A percentile compares a stretch with the other conserved stretches of the same genome.
Conservation (phyloP, 306 rosid genomes). For the Pyrus bretschneideri region DNA sequence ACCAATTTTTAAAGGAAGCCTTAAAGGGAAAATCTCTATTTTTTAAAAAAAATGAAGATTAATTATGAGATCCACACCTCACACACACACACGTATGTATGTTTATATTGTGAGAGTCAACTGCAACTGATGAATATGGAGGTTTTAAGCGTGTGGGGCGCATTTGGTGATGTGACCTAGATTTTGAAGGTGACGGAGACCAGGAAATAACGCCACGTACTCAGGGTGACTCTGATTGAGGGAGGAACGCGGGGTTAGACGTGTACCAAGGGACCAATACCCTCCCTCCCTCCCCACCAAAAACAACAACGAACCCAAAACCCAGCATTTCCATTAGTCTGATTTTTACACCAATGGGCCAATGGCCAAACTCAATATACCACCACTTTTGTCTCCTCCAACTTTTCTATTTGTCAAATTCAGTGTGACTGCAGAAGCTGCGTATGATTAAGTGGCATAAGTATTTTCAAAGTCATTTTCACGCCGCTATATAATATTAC, state of each 20-base stretch:
- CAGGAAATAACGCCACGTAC: conserved; percentile 53
- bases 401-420: background rate
- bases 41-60: too few relatives aligned
- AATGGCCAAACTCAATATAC: conserved; percentile 14
- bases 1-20: background rate
- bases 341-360: conserved; percentile 25
- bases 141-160: conserved; percentile 61
- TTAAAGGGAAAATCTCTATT: too few relatives aligned
- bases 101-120: too few relatives aligned
- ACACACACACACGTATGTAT: too few relatives aligned
- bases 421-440: background rate
- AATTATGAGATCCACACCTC: too few relatives aligned
- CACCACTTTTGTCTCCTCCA: background rate
- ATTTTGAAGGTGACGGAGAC: conserved; percentile 6
- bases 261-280: conserved; percentile 36
- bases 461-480: too few relatives aligned
- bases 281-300: conserved; percentile 3
- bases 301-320: background rate
- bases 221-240: conserved; percentile 15
- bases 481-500: too few relatives aligned
- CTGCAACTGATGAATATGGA: background rate
- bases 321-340: background rate
- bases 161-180: conserved; percentile 33
- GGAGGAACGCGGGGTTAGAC: conserved; percentile 65
- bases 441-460: too few relatives aligned